Evolutionary conservation across 106 monocot species (phyloP), one percentile per base, ranked within the genome.

Genomic region (Phalaenopsis aphrodite): DNA sequence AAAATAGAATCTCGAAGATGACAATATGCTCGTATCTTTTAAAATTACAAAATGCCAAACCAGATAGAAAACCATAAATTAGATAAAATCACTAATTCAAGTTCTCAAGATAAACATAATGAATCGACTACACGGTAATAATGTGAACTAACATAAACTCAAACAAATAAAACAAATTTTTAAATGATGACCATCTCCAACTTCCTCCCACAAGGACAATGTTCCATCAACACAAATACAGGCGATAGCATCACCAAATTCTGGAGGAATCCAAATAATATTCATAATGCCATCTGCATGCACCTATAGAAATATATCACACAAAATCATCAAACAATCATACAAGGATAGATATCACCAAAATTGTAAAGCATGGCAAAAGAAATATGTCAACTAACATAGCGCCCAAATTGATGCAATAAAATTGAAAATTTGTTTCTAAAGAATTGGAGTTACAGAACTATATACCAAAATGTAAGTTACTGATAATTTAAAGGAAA

Each of bases 171-270:
- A 81, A 42, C 42, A 6, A 14, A 19, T n/a, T 16, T 56, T 56
- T 56, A 75, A 39, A 79, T 45, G 18, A 76, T 69, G n/a, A 99
- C 95, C 99, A 85, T 91, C 84, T 79, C 77, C 81, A 74, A 87
- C 84, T 83, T 95, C 99, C 84, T 95, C 99, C 99, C 99, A 99
- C 65, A 99, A 55, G 14, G 99, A 99, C 43, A 99, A 75, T 5
- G 90, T 87, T 69, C 99, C 99, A 81, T 95, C 92, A 43, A 71
- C 55, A 75, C 85, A 91, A 66, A 95, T 82, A 82, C 93, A 93
- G 68, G 95, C 91, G 80, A 99, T 76, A 3, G 91, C 99, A 83
- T 99, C 99, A 39, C 99, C 99, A 56, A 86, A 89, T 57, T 95
- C 99, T 6, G 99, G 95, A 76, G 99, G 99, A 85, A 90, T 73